Evolutionary conservation across 1,284 basidiomycete species (phyloP).

Genomic region (Trametes sp.): DNA sequence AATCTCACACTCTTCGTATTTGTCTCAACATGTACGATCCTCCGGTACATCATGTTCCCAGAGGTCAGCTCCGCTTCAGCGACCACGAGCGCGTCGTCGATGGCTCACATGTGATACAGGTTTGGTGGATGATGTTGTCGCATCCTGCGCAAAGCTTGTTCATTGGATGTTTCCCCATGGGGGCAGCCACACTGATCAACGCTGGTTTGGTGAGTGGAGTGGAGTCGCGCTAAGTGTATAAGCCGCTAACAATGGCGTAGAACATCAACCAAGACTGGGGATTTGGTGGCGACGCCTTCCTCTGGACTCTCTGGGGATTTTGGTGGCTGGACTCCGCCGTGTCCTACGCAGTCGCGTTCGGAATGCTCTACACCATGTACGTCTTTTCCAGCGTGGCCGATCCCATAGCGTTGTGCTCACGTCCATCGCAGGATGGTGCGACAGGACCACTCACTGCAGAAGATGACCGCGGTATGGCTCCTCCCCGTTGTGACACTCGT

Average conservation of each 20-base stretch:
- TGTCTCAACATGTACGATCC: constrained; percentile 49
- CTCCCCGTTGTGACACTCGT: constrained; percentile 69
- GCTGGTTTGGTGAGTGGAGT: constrained; percentile 35
- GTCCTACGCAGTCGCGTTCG: constrained; percentile 59
- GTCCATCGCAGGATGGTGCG: constrained; percentile 52
- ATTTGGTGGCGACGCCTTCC: constrained; percentile 54
- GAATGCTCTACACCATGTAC: constrained; percentile 63
- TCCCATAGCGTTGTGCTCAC: constrained; percentile 9
- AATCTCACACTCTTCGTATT: constrained; percentile 61
- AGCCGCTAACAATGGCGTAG: constrained; percentile 22
- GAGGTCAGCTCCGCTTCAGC: constrained; percentile 35
- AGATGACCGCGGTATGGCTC: constrained; percentile 61
- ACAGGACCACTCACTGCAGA: constrained; percentile 56
- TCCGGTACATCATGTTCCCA: constrained; percentile 59
- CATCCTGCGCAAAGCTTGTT: constrained; percentile 68
- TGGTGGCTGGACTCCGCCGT: constrained; percentile 68
- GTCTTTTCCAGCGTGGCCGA: constrained; percentile 24
- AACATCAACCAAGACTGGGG: constrained; percentile 44
- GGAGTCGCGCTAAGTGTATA: neutral
- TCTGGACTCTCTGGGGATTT: constrained; percentile 60
- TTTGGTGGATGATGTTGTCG: constrained; percentile 44
- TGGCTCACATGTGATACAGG: constrained; percentile 19
- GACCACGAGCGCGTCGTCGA: neutral
- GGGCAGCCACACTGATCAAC: constrained; percentile 58
- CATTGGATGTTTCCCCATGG: constrained; percentile 69